A percentile compares a stretch with the other conserved stretches of the same genome.
Conservation (phyloP, 2,329 filamentous ascomycete species). For the Didymella exigua region DNA sequence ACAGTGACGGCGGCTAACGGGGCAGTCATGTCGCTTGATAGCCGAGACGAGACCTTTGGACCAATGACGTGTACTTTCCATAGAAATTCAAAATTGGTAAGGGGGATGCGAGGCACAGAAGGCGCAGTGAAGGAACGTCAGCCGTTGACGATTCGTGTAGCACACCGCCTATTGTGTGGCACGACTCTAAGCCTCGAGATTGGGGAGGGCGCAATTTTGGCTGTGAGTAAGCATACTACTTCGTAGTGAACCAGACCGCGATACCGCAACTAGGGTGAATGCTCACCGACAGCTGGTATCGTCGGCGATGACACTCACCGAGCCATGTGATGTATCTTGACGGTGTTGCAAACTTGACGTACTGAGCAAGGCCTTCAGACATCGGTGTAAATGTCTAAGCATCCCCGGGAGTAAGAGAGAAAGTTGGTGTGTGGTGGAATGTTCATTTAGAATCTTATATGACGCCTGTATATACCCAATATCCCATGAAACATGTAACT, state of each 20-base stretch:
- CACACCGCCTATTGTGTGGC: background rate
- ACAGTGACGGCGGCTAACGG: background rate
- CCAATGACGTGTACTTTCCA: background rate
- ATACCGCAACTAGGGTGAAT: background rate
- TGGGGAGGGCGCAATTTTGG: background rate
- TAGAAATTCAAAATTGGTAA: background rate
- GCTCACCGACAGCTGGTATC: background rate
- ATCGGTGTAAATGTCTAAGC: background rate
- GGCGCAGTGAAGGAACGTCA: background rate
- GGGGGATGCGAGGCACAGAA: background rate
- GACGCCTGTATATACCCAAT: background rate
- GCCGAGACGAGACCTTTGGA: background rate
- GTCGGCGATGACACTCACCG: background rate
- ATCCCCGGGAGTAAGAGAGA: background rate
- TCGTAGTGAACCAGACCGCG: background rate
- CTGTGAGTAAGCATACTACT: background rate
- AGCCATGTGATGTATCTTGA: background rate
- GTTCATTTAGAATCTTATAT: background rate
- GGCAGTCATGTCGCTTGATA: background rate
- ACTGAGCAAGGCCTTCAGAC: background rate
- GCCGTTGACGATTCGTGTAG: background rate
- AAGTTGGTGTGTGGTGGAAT: background rate
- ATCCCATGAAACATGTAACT: background rate
- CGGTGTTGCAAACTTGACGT: background rate
- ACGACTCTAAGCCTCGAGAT: background rate